These are phyloP conservation scores for Tuber magnatum DNA, from an alignment of 495 filamentous ascomycete genomes.

Conservation along the genomic window DNA sequence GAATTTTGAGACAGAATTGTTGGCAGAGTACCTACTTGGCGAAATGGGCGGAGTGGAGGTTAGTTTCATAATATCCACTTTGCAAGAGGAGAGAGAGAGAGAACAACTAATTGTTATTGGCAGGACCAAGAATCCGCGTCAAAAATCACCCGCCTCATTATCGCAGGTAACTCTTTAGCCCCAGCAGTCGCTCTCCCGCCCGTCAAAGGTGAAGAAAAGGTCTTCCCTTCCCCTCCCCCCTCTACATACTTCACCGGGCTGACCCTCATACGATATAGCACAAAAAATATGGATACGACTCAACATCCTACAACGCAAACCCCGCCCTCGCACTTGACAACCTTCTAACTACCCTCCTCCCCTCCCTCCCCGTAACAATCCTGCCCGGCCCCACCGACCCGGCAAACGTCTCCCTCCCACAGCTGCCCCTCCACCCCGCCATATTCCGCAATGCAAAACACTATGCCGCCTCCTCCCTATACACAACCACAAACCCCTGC, in stretches of 20 bases:
- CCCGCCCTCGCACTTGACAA: slow-evolving; percentile 76
- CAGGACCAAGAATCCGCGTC: slow-evolving; percentile 52
- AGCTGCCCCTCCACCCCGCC: slow-evolving; percentile 64
- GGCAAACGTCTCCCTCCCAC: slow-evolving; percentile 57
- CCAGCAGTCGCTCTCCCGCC: slow-evolving; percentile 46
- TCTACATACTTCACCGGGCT: no score
- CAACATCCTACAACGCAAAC: slow-evolving; percentile 71
- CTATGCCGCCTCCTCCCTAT: slow-evolving; percentile 61
- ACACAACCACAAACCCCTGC: slow-evolving; percentile 89
- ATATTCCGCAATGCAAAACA: slow-evolving; percentile 60
- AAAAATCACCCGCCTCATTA: slow-evolving; percentile 73
- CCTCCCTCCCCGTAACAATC: slow-evolving; percentile 71
- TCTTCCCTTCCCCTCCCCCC: neutral
- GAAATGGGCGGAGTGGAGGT: slow-evolving; percentile 57
- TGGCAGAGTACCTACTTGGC: slow-evolving; percentile 81
- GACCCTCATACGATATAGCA: slow-evolving; percentile 14
- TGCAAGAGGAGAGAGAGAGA: neutral
- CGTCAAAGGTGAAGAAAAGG: slow-evolving; percentile 32
- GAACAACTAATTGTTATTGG: neutral
- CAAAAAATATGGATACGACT: slow-evolving; percentile 95
- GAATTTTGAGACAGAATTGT: slow-evolving; percentile 62
- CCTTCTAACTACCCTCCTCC: slow-evolving; percentile 72
- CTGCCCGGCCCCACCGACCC: slow-evolving; percentile 70
- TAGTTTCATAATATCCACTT: neutral
- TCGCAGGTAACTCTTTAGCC: slow-evolving; percentile 82